Evolutionary conservation across 768 basidiomycete species (phyloP).

Genomic region (Lepiota subincarnata): DNA sequence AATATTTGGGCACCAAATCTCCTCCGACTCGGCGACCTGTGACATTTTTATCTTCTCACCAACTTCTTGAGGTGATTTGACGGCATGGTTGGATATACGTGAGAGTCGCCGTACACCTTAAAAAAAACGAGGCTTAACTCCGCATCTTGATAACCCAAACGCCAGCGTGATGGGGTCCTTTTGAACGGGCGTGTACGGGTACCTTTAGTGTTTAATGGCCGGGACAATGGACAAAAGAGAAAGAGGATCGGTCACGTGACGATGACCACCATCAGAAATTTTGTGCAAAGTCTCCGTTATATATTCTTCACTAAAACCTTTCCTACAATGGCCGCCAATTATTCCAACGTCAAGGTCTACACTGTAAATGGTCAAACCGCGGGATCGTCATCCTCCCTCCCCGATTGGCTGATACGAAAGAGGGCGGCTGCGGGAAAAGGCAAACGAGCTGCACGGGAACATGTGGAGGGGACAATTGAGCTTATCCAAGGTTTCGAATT

Average conservation of each 20-base stretch:
- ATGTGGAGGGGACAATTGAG: conserved; percentile 81
- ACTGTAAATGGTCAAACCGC: conserved; percentile 92
- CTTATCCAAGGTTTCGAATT: conserved; percentile 97
- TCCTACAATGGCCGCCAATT: conserved; percentile 22
- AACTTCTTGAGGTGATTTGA: too few species aligned
- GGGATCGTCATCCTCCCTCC: conserved; percentile 86
- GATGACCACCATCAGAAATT: neutral
- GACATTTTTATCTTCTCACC: neutral
- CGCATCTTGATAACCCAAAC: too few species aligned
- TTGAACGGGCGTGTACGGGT: too few species aligned
- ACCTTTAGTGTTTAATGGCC: too few species aligned
- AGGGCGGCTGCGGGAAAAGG: conserved; percentile 62
- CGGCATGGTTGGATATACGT: too few species aligned
- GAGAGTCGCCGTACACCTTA: too few species aligned
- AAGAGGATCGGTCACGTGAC: neutral
- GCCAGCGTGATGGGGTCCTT: too few species aligned
- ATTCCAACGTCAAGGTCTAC: conserved; percentile 70
- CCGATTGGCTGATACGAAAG: conserved; percentile 86
- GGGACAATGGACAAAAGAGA: neutral
- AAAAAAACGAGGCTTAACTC: too few species aligned
- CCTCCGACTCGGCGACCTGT: conserved; percentile 8
- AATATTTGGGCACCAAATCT: neutral
- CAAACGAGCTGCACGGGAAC: conserved; percentile 65
- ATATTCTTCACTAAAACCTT: neutral
- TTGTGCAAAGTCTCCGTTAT: neutral